A percentile compares a stretch with the other conserved stretches of the same genome.
Conservation (phyloP, 2,329 filamentous ascomycete species). For the Coniella vitis region DNA sequence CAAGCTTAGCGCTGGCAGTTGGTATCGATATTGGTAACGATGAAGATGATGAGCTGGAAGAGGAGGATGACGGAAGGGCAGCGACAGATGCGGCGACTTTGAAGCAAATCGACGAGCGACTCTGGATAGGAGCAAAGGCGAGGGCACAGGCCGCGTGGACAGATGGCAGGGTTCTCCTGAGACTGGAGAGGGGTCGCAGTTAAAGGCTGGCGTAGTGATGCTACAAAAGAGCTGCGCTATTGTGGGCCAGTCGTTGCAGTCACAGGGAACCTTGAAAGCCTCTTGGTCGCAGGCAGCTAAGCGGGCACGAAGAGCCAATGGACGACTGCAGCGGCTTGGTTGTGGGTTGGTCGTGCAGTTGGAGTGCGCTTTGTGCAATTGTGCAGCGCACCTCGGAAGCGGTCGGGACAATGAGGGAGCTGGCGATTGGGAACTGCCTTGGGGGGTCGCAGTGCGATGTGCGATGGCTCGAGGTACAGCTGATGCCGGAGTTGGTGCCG, state of each 20-base stretch:
- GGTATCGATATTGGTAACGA: background rate
- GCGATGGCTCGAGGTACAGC: background rate
- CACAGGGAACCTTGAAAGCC: background rate
- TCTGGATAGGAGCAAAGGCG: background rate
- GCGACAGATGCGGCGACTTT: background rate
- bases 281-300: background rate
- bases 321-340: no score
- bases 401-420: background rate
- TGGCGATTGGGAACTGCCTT: no score
- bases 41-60: slow-evolving; percentile 1
- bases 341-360: no score
- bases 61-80: background rate
- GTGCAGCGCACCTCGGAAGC: no score
- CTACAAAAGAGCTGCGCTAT: no score
- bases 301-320: background rate
- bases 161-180: slow-evolving; percentile 10
- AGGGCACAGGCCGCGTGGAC: slow-evolving; percentile 7
- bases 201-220: background rate
- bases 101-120: slow-evolving; percentile 1
- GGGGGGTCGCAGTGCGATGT: no score
- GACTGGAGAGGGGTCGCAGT: background rate
- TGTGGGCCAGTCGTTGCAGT: background rate
- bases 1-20: background rate
- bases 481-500: background rate
- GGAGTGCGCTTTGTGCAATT: no score